These are phyloP conservation scores for Exophiala sp. DNA, from an alignment of 2,329 filamentous ascomycete species.

Conservation along the genomic window DNA sequence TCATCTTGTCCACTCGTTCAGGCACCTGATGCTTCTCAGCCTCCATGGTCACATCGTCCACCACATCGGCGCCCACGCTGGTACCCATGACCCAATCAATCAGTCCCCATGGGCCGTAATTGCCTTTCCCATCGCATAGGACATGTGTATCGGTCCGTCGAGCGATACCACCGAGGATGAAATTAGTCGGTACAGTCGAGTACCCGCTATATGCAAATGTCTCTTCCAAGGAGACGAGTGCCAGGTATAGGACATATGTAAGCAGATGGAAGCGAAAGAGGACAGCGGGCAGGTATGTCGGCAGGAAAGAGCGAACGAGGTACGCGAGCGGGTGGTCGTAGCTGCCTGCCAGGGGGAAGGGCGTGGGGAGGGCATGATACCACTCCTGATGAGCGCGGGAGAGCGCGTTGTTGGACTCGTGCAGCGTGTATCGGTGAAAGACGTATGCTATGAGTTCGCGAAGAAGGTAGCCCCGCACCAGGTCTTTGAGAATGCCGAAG, in stretches of 20 bases:
- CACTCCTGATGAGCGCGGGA: conserved; percentile 48
- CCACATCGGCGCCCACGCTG: conserved; percentile 41
- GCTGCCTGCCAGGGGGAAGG: conserved; percentile 56
- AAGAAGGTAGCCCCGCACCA: conserved; percentile 51
- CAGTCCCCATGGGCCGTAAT: conserved; percentile 46
- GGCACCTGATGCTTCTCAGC: conserved; percentile 35
- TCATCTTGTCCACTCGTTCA: conserved; percentile 33
- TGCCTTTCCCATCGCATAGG: conserved; percentile 43
- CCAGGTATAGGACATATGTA: conserved; percentile 55
- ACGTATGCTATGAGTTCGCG: conserved; percentile 68
- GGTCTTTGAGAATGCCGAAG: conserved; percentile 56
- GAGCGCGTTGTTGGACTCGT: conserved; percentile 39
- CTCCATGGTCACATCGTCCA: conserved; percentile 49
- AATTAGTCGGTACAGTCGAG: conserved; percentile 54
- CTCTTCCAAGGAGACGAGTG: conserved; percentile 57
- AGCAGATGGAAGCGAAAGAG: conserved; percentile 59
- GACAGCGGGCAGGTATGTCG: conserved; percentile 55
- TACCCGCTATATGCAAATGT: conserved; percentile 61
- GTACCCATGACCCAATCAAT: conserved; percentile 45
- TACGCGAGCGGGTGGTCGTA: conserved; percentile 60
- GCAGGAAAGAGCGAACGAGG: conserved; percentile 53
- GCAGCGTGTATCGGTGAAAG: conserved; percentile 69
- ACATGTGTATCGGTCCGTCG: conserved; percentile 56
- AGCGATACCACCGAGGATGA: conserved; percentile 58
- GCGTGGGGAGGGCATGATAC: conserved; percentile 54